Percentiles rank a stretch among this genome's conserved stretches.
phyloP scores from a whole-genome alignment of 2,329 filamentous ascomycete species.

The Emmonsiellopsis sp. region DNA sequence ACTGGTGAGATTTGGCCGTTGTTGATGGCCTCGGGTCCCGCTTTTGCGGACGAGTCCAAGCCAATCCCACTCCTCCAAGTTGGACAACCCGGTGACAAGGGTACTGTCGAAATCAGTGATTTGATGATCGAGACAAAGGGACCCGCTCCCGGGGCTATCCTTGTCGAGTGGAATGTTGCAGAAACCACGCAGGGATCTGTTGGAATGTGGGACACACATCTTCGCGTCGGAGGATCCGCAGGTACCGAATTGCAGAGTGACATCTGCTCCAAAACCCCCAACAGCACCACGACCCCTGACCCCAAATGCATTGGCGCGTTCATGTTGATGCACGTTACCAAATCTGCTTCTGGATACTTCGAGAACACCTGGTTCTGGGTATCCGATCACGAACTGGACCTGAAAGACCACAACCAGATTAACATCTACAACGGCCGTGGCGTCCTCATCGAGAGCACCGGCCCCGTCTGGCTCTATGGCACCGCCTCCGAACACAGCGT shows the following conservation, averaged over 20 bases:
- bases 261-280: slow-evolving; percentile 69
- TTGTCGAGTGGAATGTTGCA: slow-evolving; percentile 85
- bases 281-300: slow-evolving; percentile 51
- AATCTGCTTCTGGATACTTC: slow-evolving; percentile 58
- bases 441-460: slow-evolving; percentile 68
- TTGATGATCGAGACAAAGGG: slow-evolving; percentile 78
- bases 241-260: slow-evolving; percentile 76
- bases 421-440: slow-evolving; percentile 82
- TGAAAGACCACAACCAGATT: slow-evolving; percentile 55
- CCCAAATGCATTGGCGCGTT: slow-evolving; percentile 66
- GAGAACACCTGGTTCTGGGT: slow-evolving; percentile 92
- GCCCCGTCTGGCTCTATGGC: slow-evolving; percentile 71
- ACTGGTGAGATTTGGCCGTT: slow-evolving; percentile 87
- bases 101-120: slow-evolving; percentile 79
- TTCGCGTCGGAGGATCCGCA: slow-evolving; percentile 78
- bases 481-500: slow-evolving; percentile 56
- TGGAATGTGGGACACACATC: slow-evolving; percentile 93
- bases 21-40: slow-evolving; percentile 69
- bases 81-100: slow-evolving; percentile 65
- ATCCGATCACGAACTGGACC: slow-evolving; percentile 81
- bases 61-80: slow-evolving; percentile 81
- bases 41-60: slow-evolving; percentile 65
- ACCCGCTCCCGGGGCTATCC: slow-evolving; percentile 73
- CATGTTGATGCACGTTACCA: slow-evolving; percentile 49
- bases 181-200: slow-evolving; percentile 55